Conservation (phyloP, 305 asterid species). For the Fraxinus dipetala region DNA sequence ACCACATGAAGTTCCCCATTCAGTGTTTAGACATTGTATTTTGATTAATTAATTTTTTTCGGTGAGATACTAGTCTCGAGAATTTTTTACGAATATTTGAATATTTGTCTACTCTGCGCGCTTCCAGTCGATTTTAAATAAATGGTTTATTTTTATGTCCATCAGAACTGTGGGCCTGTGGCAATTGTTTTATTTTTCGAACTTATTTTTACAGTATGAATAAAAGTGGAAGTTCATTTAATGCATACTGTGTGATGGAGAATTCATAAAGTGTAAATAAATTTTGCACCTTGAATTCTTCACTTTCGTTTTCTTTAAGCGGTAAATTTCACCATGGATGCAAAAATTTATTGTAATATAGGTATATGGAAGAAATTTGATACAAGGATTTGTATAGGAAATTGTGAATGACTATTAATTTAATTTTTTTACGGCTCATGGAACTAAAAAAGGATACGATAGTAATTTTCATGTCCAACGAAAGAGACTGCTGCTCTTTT, state of each 20-base stretch:
- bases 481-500: not conserved
- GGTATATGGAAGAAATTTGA: not conserved
- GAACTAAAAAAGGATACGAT: not conserved
- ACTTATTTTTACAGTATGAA: not conserved
- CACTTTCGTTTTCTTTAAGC: not conserved
- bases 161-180: not conserved
- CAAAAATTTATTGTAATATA: not conserved
- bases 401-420: not conserved
- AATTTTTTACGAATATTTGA: not conserved
- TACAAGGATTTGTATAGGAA: not conserved
- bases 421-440: not conserved
- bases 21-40: not conserved
- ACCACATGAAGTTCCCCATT: not conserved
- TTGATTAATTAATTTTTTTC: not conserved
- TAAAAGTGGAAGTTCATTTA: slow-evolving; percentile 7
- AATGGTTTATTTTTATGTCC: not conserved
- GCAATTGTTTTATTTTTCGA: slow-evolving; percentile 4
- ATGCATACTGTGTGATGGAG: not conserved
- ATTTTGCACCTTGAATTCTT: not conserved
- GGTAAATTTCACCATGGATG: slow-evolving; percentile 2
- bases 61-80: not conserved
- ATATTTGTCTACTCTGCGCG: not conserved
- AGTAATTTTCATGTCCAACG: not conserved
- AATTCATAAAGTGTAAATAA: not conserved
- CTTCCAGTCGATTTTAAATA: not conserved